Evolutionary conservation across 148 eudicot genomes (phyloP).

Genomic region (Polygonum aviculare): DNA sequence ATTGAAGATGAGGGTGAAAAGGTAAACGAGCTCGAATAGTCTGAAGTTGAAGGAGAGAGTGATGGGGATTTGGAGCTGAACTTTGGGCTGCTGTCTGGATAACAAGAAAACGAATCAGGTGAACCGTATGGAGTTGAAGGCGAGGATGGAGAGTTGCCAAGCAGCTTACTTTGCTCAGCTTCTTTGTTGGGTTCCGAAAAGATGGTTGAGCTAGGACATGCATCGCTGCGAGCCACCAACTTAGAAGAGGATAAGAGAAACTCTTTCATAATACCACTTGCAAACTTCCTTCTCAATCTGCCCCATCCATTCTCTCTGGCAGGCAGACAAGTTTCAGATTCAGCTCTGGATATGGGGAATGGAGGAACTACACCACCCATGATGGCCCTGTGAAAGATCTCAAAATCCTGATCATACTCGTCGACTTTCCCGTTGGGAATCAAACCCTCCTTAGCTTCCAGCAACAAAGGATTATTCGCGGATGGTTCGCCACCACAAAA

Average conservation of each 20-base stretch:
- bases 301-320: constrained; percentile 71
- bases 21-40: constrained; percentile 55
- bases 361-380: constrained; percentile 73
- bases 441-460: constrained; percentile 11
- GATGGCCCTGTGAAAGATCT: constrained; percentile 66
- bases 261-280: constrained; percentile 57
- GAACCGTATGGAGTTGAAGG: constrained; percentile 41
- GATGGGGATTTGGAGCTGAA: constrained; percentile 47
- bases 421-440: constrained; percentile 31
- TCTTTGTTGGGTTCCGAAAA: neutral
- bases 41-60: constrained; percentile 74
- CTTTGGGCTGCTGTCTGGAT: constrained; percentile 30
- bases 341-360: constrained; percentile 20
- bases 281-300: constrained; percentile 50
- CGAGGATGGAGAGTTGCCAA: constrained; percentile 17
- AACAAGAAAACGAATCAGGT: constrained; percentile 51
- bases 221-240: neutral
- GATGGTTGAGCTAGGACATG: neutral
- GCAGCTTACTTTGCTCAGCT: neutral
- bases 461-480: constrained; percentile 8
- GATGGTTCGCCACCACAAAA: constrained; percentile 23
- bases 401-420: constrained; percentile 73
- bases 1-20: constrained; percentile 86
- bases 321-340: constrained; percentile 58
- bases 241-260: constrained; percentile 22